Base-by-base conservation (phyloP, 331 rosid species). In the Pyracantha coccinea region DNA sequence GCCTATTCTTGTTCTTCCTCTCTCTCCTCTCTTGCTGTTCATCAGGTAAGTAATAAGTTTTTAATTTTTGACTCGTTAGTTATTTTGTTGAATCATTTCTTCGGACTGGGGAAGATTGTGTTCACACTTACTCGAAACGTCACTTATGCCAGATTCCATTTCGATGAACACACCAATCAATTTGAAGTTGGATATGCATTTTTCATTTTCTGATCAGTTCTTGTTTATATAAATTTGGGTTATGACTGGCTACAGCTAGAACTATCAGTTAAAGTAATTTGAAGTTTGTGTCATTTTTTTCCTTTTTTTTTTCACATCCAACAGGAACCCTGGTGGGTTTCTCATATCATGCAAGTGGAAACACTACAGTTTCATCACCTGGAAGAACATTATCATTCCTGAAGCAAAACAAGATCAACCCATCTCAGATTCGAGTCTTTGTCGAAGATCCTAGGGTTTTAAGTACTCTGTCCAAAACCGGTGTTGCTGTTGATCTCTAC, bases 291-390 rank as follows among this genome's bases (percentile, higher is more conserved):
- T 73, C 6, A 4, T 4, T 8, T 41, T 32, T 10, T 23, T 0
- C 16, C 2, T 32, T 9, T 9, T 38, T 35, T 35, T 38, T 38
- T 38, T 50, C 68, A 47, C 52, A 21, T 20, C 63, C 69, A 77
- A 21, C 82, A 90, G 91, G 86, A 81, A 50, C 86, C 68, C 66
- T 81, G 70, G 87, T 87, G 65, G 89, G 90, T 27, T 85, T 89
- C 65, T 83, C 89, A 27, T 80, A 79, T 69, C 79, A 72, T 77
- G 86, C 81, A 69, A 72, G 80, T 63, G 85, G 80, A 71, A 84
- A 79, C 61, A 71, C 73, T 50, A 63, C 75, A 74, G 70, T 79
- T 63, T 79, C 84, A 59, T 57, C 87, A 50, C 61, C 80, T 20
- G 68, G 41, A 6, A 78, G 69, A 31, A 29, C 84, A n/a, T 52